Conservation (phyloP, 192 early-diverging fungal species). For the Mortierella hygrophila region DNA sequence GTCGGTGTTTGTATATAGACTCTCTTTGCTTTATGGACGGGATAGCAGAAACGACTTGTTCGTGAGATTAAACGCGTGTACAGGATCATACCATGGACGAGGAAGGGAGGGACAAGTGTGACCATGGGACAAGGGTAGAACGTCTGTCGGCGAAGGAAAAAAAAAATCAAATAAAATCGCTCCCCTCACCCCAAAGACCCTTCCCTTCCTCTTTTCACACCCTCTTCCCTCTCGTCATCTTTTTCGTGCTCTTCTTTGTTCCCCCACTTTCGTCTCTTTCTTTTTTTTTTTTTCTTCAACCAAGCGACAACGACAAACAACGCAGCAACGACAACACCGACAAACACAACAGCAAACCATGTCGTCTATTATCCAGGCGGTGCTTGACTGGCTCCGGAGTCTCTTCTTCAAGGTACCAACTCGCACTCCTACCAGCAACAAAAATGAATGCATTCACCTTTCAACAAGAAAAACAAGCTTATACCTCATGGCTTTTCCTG, state of each 20-base stretch:
- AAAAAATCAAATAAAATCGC: background rate
- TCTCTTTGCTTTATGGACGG: too few species aligned
- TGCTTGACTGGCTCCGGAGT: conserved; percentile 80
- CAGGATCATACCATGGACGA: background rate
- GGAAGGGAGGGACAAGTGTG: background rate
- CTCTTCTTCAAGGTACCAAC: conserved; percentile 81
- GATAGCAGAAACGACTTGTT: too few species aligned
- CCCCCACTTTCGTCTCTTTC: conserved; percentile 3
- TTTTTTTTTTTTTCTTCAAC: conserved; percentile 13
- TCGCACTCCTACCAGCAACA: background rate
- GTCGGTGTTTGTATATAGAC: too few species aligned
- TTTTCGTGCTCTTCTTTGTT: conserved; percentile 8
- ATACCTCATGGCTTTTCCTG: background rate
- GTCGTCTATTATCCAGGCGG: conserved; percentile 68
- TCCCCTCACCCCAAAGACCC: background rate
- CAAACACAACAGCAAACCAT: conserved; percentile 42
- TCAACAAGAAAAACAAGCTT: background rate
- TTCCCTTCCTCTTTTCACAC: background rate
- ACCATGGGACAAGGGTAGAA: background rate
- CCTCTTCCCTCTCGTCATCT: background rate
- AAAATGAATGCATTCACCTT: background rate
- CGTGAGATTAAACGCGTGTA: background rate
- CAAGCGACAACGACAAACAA: background rate
- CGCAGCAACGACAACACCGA: background rate
- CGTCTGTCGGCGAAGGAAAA: background rate